phyloP scores from a whole-genome alignment of 495 filamentous ascomycete genomes.

The Echria macrotheca region DNA sequence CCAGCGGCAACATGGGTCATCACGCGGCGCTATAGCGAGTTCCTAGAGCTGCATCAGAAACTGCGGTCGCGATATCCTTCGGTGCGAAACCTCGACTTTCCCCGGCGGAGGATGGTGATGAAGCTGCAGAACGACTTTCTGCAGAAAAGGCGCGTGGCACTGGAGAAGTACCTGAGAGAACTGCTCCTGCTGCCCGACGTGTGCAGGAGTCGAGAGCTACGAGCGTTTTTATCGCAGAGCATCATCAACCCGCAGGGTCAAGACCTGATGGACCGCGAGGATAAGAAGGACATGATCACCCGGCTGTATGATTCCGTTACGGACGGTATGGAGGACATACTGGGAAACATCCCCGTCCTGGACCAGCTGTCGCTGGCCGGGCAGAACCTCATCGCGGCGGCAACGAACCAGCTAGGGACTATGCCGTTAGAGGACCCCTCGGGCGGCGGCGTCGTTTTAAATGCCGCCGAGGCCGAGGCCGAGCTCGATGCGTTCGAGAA shows the following conservation, averaged over 20 bases:
- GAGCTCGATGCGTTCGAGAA: constrained; percentile 92
- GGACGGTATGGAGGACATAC: constrained; percentile 96
- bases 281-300: constrained; percentile 85
- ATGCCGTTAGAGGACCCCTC: constrained; percentile 33
- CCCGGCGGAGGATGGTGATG: constrained; percentile 85
- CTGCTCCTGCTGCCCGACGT: constrained; percentile 85
- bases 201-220: constrained; percentile 85
- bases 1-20: constrained; percentile 78
- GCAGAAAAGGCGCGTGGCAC: constrained; percentile 72
- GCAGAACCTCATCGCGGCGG: constrained; percentile 86
- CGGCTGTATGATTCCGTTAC: constrained; percentile 93
- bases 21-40: constrained; percentile 86
- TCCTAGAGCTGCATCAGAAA: constrained; percentile 89
- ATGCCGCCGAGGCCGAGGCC: constrained; percentile 84
- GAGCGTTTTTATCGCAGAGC: constrained; percentile 89
- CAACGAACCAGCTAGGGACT: constrained; percentile 66
- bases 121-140: constrained; percentile 94
- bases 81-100: constrained; percentile 86
- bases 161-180: constrained; percentile 82
- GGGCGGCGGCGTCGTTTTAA: constrained; percentile 47
- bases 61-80: constrained; percentile 77
- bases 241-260: constrained; percentile 57
- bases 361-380: constrained; percentile 91
- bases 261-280: constrained; percentile 41
- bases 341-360: constrained; percentile 88